A percentile compares a stretch with the other conserved stretches of the same genome.
Conservation (phyloP, 1,139 yeast species). For the Debaryomyces udenii region DNA sequence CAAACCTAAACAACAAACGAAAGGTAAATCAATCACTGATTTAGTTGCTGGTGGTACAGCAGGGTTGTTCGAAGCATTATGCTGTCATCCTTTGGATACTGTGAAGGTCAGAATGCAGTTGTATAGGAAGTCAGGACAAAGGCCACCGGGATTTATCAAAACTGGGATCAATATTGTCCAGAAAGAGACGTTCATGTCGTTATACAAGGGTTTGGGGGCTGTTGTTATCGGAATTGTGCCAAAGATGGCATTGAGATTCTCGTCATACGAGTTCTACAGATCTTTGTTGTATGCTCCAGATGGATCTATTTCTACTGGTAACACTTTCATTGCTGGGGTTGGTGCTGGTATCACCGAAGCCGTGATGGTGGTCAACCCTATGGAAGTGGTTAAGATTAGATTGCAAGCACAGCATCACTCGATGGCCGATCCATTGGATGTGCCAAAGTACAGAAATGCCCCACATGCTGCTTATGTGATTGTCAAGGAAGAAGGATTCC, state of each 20-base stretch:
- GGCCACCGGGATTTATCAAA: conserved; percentile 80
- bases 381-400: conserved; percentile 95
- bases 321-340: conserved; percentile 88
- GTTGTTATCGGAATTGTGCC: conserved; percentile 97
- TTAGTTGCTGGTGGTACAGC: conserved; percentile 97
- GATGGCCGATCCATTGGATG: conserved; percentile 76
- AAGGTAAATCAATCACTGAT: conserved; percentile 61
- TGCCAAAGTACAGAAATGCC: conserved; percentile 89
- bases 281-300: conserved; percentile 64
- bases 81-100: conserved; percentile 95
- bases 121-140: conserved; percentile 61
- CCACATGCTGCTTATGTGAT: conserved; percentile 87
- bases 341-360: conserved; percentile 99
- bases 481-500: conserved; percentile 87
- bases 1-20: conserved; percentile 23
- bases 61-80: conserved; percentile 92
- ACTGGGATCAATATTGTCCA: conserved; percentile 81
- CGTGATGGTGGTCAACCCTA: conserved; percentile 90
- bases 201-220: conserved; percentile 96
- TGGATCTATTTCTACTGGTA: conserved; percentile 70
- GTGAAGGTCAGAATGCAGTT: conserved; percentile 97
- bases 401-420: conserved; percentile 95
- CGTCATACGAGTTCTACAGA: conserved; percentile 90
- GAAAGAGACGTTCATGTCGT: conserved; percentile 81
- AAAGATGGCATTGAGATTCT: conserved; percentile 95